These are phyloP conservation scores for Hanseniaspora sp. DNA, from an alignment of 1,139 yeast species.

Conservation along the genomic window DNA sequence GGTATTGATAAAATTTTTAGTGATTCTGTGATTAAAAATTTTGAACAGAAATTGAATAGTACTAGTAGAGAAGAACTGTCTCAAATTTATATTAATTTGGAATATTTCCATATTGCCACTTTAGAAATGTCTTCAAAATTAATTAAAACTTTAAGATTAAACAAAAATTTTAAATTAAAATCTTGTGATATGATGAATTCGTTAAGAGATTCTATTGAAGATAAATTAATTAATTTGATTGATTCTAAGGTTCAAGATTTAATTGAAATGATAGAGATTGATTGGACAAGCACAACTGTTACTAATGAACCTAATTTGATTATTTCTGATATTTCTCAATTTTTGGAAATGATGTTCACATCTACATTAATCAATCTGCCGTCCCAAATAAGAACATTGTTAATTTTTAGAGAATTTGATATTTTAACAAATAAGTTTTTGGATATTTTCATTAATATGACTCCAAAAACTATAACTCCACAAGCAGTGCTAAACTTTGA, in stretches of 20 bases:
- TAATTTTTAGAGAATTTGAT: conserved; percentile 79
- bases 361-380: conserved; percentile 83
- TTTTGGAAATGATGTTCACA: conserved; percentile 72
- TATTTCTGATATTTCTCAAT: conserved; percentile 77
- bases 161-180: conserved; percentile 44
- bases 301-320: conserved; percentile 61
- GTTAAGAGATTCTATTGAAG: conserved; percentile 67
- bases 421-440: conserved; percentile 65
- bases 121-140: conserved; percentile 35
- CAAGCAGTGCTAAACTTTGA: conserved; percentile 51
- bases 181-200: conserved; percentile 47
- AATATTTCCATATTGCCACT: conserved; percentile 59
- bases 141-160: conserved; percentile 25
- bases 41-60: conserved; percentile 53
- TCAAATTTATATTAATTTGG: conserved; percentile 78
- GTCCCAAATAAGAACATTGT: conserved; percentile 59
- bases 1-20: conserved; percentile 52
- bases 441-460: conserved; percentile 45
- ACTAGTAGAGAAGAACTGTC: conserved; percentile 82
- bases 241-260: conserved; percentile 71
- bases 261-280: conserved; percentile 75
- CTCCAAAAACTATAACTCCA: conserved; percentile 34
- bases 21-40: conserved; percentile 58
- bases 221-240: conserved; percentile 65
- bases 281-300: conserved; percentile 51